A percentile compares a stretch with the other conserved stretches of the same genome.
These are phyloP conservation scores for Amniculicola lignicola DNA, from an alignment of 495 filamentous ascomycete species.

Conservation along the genomic window DNA sequence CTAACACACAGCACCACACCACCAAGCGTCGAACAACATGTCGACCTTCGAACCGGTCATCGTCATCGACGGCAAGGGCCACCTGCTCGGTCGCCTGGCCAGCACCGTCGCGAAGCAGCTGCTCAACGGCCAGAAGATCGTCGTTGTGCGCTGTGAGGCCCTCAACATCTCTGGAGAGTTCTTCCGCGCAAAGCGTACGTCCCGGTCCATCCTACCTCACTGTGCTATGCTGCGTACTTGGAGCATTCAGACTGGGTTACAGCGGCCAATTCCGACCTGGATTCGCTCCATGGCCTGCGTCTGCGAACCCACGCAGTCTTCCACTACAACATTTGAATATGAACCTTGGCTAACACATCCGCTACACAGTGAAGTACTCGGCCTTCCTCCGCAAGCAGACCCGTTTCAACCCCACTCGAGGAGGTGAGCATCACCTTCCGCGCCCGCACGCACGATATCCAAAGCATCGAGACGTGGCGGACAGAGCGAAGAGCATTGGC, in stretches of 20 bases:
- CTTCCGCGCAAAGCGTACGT: slow-evolving; percentile 99
- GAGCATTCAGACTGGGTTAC: slow-evolving; percentile 40
- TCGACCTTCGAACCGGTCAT: slow-evolving; percentile 96
- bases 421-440: slow-evolving; percentile 57
- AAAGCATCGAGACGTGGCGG: background rate
- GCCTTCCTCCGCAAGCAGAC: slow-evolving; percentile 99
- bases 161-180: slow-evolving; percentile 99
- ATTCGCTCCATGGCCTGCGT: no score
- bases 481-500: background rate
- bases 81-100: slow-evolving; percentile 98
- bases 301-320: background rate
- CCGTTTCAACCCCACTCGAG: slow-evolving; percentile 97
- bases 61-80: slow-evolving; percentile 99
- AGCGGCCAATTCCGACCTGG: no score
- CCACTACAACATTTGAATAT: slow-evolving; percentile 31
- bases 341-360: slow-evolving; percentile 32
- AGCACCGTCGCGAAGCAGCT: slow-evolving; percentile 99
- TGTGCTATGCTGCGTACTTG: background rate
- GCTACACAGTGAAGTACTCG: slow-evolving; percentile 91
- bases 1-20: slow-evolving; percentile 22
- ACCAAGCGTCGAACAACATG: slow-evolving; percentile 66
- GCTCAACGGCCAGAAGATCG: slow-evolving; percentile 98
- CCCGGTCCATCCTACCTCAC: background rate
- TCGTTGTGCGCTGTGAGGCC: slow-evolving; percentile 96
- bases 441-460: slow-evolving; percentile 1